These are phyloP conservation scores for Colletotrichum sansevieriae DNA, from an alignment of 2,329 filamentous ascomycete species.

Conservation along the genomic window DNA sequence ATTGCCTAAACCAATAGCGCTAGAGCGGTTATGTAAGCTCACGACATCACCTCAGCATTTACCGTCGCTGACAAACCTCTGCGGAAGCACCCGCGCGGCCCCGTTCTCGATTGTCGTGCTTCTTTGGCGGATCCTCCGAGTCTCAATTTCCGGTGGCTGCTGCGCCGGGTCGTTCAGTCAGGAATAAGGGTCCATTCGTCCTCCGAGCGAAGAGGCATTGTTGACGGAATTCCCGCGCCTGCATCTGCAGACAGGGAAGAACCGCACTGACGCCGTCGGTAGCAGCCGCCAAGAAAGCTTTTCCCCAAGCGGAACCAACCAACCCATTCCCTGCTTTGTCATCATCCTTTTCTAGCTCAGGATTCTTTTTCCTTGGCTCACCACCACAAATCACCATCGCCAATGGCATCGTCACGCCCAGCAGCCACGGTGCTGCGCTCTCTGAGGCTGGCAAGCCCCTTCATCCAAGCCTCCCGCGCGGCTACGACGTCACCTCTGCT, in stretches of 20 bases:
- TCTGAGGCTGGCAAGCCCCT: conserved; percentile 24
- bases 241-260: conserved; percentile 9
- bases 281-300: conserved; percentile 2
- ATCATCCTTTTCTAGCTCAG: conserved; percentile 6
- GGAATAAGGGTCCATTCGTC: conserved; percentile 1
- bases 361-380: conserved; percentile 37
- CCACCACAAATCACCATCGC: conserved; percentile 10
- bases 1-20: neutral
- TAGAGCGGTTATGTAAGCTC: conserved; percentile 23
- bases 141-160: neutral
- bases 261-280: conserved; percentile 1
- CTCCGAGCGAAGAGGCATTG: no score
- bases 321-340: conserved; percentile 39
- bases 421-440: conserved; percentile 36
- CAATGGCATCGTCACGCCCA: conserved; percentile 39
- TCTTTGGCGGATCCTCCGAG: neutral
- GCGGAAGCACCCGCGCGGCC: conserved; percentile 27
- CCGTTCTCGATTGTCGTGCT: neutral
- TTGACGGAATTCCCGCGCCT: neutral
- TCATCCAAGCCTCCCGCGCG: conserved; percentile 13
- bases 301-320: neutral
- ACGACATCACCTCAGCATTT: neutral
- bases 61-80: conserved; percentile 19
- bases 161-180: neutral
- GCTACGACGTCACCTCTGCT: conserved; percentile 10